A percentile compares a stretch with the other conserved stretches of the same genome.
phyloP scores from a whole-genome alignment of 352 stramenopile species.

The Peronosclerospora sorghi region DNA sequence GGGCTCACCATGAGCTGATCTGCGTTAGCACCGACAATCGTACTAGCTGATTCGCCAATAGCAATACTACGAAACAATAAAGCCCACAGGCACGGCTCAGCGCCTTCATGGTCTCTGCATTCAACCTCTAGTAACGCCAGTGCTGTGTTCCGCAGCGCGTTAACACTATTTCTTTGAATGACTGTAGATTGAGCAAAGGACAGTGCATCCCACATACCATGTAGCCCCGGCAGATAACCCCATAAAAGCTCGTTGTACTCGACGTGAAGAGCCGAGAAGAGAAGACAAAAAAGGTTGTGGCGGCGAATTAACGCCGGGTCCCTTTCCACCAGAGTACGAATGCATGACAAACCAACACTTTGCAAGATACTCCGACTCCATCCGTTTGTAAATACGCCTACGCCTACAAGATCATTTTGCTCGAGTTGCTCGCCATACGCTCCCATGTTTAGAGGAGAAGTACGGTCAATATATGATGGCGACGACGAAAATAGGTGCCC shows the following conservation, averaged over 20 bases:
- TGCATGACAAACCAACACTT: constrained; percentile 56
- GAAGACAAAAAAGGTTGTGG: constrained; percentile 49
- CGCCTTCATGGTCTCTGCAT: constrained; percentile 26
- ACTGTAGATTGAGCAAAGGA: constrained; percentile 24
- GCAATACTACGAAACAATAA: constrained; percentile 71
- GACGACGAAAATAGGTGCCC: constrained; percentile 12
- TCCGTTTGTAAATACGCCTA: constrained; percentile 36
- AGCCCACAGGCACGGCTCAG: constrained; percentile 59
- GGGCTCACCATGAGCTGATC: constrained; percentile 64
- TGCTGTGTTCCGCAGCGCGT: constrained; percentile 44
- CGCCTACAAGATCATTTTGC: constrained; percentile 28
- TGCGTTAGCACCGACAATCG: constrained; percentile 11
- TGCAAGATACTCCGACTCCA: constrained; percentile 54
- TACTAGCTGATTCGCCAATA: constrained; percentile 56
- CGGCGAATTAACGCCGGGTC: constrained; percentile 52
- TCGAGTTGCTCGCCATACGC: constrained; percentile 13
- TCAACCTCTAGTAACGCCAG: constrained; percentile 62
- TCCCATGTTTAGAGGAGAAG: constrained; percentile 14
- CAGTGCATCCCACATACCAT: constrained; percentile 61
- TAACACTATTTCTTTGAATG: constrained; percentile 23
- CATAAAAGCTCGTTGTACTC: constrained; percentile 53
- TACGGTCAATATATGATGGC: constrained; percentile 7
- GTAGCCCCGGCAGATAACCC: constrained; percentile 45
- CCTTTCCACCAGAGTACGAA: constrained; percentile 69
- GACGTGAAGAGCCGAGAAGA: constrained; percentile 71